These are phyloP conservation scores for Tylopilus sp. DNA, from an alignment of 768 basidiomycete genomes.

Conservation along the genomic window DNA sequence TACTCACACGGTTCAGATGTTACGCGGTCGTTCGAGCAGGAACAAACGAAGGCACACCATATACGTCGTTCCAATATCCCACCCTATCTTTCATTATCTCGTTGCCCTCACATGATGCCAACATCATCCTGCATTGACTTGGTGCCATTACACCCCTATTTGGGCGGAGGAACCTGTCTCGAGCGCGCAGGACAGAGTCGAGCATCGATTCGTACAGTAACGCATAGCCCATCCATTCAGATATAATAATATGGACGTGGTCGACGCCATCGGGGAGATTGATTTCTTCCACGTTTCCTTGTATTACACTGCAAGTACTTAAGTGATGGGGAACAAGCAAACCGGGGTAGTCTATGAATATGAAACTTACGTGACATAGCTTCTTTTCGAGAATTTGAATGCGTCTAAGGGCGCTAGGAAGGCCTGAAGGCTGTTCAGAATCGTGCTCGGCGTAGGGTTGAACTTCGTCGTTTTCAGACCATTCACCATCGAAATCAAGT, in stretches of 20 bases:
- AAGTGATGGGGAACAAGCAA: too few species aligned
- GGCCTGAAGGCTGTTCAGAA: slow-evolving; percentile 26
- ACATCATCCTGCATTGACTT: slow-evolving; percentile 80
- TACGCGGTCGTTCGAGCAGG: too few species aligned
- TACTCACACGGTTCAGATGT: too few species aligned
- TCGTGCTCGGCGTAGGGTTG: not conserved
- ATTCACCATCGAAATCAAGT: slow-evolving; percentile 61
- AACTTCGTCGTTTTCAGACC: slow-evolving; percentile 54
- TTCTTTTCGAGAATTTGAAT: slow-evolving; percentile 62
- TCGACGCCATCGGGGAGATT: slow-evolving; percentile 63
- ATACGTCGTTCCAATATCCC: slow-evolving; percentile 87
- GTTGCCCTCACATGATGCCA: slow-evolving; percentile 76
- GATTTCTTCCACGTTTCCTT: slow-evolving; percentile 89
- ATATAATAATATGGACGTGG: slow-evolving; percentile 91
- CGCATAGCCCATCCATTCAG: slow-evolving; percentile 97
- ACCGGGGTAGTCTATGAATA: too few species aligned
- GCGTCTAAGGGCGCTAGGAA: slow-evolving; percentile 37
- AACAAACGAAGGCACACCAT: slow-evolving; percentile 72
- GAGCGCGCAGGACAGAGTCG: slow-evolving; percentile 86
- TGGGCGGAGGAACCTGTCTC: slow-evolving; percentile 79
- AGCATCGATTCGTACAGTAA: slow-evolving; percentile 96
- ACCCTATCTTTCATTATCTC: slow-evolving; percentile 80
- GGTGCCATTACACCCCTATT: slow-evolving; percentile 82
- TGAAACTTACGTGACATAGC: slow-evolving; percentile 58
- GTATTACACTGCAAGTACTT: slow-evolving; percentile 81